Evolutionary conservation across 75 land plant genomes (phyloP), one percentile per base, ranked within the genome.

Genomic region (Chamaecyparis obtusa): DNA sequence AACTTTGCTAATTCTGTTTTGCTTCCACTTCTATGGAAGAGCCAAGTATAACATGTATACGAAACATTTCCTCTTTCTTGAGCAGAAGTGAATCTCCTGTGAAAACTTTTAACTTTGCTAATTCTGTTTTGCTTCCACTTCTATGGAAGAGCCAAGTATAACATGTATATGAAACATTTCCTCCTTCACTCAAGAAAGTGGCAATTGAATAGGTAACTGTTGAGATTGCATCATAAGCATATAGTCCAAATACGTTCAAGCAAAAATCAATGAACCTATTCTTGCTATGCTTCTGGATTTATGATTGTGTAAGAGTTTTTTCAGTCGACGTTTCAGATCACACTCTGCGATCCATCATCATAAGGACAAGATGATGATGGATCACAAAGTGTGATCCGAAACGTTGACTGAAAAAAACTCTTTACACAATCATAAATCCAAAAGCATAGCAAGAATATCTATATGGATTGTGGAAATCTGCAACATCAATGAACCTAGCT

Each of bases 211-310:
- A 56, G 9, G 96, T 93, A 85, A 92, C 78, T 71, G 86, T 76
- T 92, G 91, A 93, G 27, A 95, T 88, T 30, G 95, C 76, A 74
- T 95, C 96, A 91, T 93, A 95, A 44, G 96, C 95, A 89, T 67
- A 91, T 16, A 90, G 60, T 33, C 88, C 96, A 92, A 89, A 95
- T 15, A 89, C 67, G 84, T 91, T 92, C 37, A 95, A 76, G 39
- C 49, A 87, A 14, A 88, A 83, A n/a, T n/a, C n/a, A n/a, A n/a
- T n/a, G n/a, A n/a, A n/a, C n/a, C n/a, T n/a, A n/a, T n/a, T n/a
- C n/a, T n/a, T n/a, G n/a, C n/a, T n/a, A n/a, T n/a, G n/a, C n/a
- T n/a, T n/a, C n/a, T n/a, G n/a, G n/a, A n/a, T n/a, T n/a, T n/a
- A n/a, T n/a, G n/a, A n/a, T n/a, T n/a, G n/a, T n/a, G n/a, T n/a